Percentiles rank a stretch among this genome's conserved stretches.
Evolutionary conservation across 169 alveolate genomes (phyloP).

Genomic region (Amoebophrya sp.): DNA sequence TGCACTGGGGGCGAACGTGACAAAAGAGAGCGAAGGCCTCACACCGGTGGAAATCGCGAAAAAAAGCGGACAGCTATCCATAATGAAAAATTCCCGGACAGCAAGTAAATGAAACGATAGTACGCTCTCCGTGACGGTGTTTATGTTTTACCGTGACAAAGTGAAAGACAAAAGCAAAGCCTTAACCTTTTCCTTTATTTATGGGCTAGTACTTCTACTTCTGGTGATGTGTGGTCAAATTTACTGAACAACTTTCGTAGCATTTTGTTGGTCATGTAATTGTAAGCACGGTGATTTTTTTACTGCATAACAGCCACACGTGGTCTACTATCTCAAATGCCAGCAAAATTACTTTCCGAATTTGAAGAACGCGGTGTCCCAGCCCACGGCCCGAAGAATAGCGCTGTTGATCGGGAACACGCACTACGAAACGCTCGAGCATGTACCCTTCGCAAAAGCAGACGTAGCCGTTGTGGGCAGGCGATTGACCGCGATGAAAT

Average conservation of each 20-base stretch:
- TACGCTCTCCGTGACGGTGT: too few relatives aligned
- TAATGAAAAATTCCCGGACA: too few relatives aligned
- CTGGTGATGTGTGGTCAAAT: too few relatives aligned
- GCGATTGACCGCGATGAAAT: background rate
- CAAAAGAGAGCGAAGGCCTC: background rate
- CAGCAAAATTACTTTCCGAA: background rate
- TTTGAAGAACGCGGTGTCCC: background rate
- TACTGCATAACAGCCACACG: too few relatives aligned
- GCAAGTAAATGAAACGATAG: too few relatives aligned
- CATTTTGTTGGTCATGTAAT: too few relatives aligned
- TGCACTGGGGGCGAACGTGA: background rate
- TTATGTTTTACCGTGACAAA: too few relatives aligned
- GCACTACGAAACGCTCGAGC: constrained; percentile 19
- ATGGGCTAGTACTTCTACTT: too few relatives aligned
- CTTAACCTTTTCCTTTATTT: too few relatives aligned
- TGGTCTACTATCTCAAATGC: background rate
- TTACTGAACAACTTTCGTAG: too few relatives aligned
- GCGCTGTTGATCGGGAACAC: constrained; percentile 11
- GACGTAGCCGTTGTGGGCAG: background rate
- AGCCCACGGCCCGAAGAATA: background rate
- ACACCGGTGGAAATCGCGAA: background rate
- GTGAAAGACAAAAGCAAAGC: too few relatives aligned
- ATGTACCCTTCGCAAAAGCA: background rate
- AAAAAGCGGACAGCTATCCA: background rate
- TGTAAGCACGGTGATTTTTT: too few relatives aligned